Percentiles rank a stretch among this genome's conserved stretches.
Evolutionary conservation across 495 filamentous ascomycete species (phyloP).

Genomic region (Aspergillus cavernicola): DNA sequence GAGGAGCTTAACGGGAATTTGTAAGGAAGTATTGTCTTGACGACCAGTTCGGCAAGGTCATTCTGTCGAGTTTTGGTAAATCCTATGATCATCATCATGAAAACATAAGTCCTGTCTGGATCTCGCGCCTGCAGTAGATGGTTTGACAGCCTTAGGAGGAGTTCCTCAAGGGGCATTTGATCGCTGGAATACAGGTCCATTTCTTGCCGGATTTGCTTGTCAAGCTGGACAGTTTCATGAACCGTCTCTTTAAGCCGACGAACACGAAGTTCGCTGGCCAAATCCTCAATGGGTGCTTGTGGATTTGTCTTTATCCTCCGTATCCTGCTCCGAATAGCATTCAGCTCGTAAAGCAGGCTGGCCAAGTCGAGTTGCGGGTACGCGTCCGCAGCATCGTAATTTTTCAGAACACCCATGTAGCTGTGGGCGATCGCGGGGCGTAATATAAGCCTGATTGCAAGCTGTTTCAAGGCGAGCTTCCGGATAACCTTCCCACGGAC

Average conservation of each 20-base stretch:
- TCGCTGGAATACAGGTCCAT: constrained; percentile 27
- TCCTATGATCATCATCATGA: constrained; percentile 34
- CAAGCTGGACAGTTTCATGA: constrained; percentile 21
- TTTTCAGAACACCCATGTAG: constrained; percentile 36
- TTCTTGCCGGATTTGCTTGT: constrained; percentile 30
- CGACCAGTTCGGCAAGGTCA: constrained; percentile 36
- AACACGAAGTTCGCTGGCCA: constrained; percentile 21
- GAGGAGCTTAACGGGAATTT: constrained; percentile 34
- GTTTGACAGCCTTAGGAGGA: constrained; percentile 33
- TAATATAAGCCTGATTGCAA: constrained; percentile 39
- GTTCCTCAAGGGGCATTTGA: constrained; percentile 35
- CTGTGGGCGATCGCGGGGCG: constrained; percentile 39
- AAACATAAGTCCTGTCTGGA: constrained; percentile 34
- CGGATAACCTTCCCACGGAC: constrained; percentile 39
- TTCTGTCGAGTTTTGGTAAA: constrained; percentile 41
- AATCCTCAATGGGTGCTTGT: constrained; percentile 25
- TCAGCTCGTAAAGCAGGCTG: constrained; percentile 32
- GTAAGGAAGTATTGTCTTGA: constrained; percentile 39
- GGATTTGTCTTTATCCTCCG: constrained; percentile 21
- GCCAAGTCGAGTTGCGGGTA: constrained; percentile 29
- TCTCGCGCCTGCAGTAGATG: constrained; percentile 33
- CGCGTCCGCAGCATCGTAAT: constrained; percentile 27
- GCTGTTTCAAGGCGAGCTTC: constrained; percentile 41
- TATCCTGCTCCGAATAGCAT: constrained; percentile 30
- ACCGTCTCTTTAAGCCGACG: constrained; percentile 12